Evolutionary conservation across 2,329 filamentous ascomycete genomes (phyloP).

Genomic region (Phyllosticta paracitricarpa): DNA sequence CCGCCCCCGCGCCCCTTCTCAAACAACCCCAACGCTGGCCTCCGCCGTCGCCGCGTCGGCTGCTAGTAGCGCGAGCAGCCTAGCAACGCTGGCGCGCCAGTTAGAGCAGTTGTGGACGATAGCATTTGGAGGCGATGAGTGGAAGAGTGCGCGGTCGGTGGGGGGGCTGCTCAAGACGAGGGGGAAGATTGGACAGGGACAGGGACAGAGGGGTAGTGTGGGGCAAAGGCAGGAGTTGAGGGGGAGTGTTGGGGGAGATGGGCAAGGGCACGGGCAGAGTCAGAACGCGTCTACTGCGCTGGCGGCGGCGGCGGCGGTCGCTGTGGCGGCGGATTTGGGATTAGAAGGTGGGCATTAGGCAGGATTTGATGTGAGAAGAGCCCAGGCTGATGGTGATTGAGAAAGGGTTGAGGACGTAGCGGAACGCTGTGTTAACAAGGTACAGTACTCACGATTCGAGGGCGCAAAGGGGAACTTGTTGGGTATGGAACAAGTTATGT

Average conservation of each 20-base stretch:
- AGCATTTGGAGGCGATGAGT: background rate
- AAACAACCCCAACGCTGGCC: background rate
- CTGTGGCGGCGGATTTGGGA: too few relatives aligned
- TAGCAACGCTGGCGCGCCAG: background rate
- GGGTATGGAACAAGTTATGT: too few relatives aligned
- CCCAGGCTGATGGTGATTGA: too few relatives aligned
- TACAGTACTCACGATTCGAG: too few relatives aligned
- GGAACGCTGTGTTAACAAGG: too few relatives aligned
- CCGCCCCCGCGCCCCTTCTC: background rate
- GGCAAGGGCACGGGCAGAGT: background rate
- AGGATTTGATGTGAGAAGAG: too few relatives aligned
- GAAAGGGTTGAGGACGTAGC: too few relatives aligned
- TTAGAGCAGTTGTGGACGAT: constrained; percentile 4
- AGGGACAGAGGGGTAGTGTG: too few relatives aligned
- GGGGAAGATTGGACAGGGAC: background rate
- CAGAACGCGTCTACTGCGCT: too few relatives aligned
- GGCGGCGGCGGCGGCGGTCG: too few relatives aligned
- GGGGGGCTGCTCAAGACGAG: background rate
- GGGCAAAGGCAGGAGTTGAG: background rate
- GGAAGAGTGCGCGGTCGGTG: background rate
- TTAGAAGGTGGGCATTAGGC: too few relatives aligned
- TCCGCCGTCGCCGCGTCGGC: background rate
- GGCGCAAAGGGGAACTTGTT: too few relatives aligned
- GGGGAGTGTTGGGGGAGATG: background rate
- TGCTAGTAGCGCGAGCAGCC: background rate